These are phyloP conservation scores for Exophiala bonariae DNA, from an alignment of 2,329 filamentous ascomycete species.

Conservation along the genomic window DNA sequence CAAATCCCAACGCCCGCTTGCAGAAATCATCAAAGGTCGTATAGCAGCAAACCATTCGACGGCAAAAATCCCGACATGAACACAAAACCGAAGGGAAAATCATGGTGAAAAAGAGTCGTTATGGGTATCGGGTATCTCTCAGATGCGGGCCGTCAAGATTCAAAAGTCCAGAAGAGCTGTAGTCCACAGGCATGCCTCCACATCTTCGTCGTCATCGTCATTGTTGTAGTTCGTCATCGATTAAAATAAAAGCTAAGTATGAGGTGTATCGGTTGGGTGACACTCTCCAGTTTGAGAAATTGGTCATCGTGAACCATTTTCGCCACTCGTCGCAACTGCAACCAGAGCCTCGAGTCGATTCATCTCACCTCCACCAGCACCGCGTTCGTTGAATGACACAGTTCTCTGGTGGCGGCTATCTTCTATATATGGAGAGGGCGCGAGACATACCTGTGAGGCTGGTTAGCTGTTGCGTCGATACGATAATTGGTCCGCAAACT, in stretches of 20 bases:
- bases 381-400: slow-evolving; percentile 19
- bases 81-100: slow-evolving; percentile 13
- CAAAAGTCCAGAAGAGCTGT: slow-evolving; percentile 18
- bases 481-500: slow-evolving; percentile 25
- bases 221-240: slow-evolving; percentile 1
- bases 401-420: slow-evolving; percentile 9
- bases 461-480: slow-evolving; percentile 27
- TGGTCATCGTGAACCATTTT: slow-evolving; percentile 32
- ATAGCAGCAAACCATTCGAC: background rate
- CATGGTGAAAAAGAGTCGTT: slow-evolving; percentile 14
- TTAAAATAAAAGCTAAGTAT: background rate
- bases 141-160: slow-evolving; percentile 21
- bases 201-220: slow-evolving; percentile 8
- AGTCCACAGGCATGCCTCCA: slow-evolving; percentile 16
- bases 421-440: slow-evolving; percentile 20
- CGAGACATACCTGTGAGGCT: slow-evolving; percentile 18
- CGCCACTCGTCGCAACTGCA: slow-evolving; percentile 50
- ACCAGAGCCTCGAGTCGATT: slow-evolving; percentile 51
- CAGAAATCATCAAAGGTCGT: background rate
- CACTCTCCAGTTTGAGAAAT: too few species aligned
- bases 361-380: slow-evolving; percentile 39
- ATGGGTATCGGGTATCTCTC: slow-evolving; percentile 27
- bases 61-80: slow-evolving; percentile 7
- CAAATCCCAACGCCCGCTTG: background rate
- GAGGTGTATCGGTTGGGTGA: too few species aligned